Percentiles rank a stretch among this genome's conserved stretches.
Evolutionary conservation across 2,329 filamentous ascomycete genomes (phyloP).

Genomic region (Neurospora crassa): DNA sequence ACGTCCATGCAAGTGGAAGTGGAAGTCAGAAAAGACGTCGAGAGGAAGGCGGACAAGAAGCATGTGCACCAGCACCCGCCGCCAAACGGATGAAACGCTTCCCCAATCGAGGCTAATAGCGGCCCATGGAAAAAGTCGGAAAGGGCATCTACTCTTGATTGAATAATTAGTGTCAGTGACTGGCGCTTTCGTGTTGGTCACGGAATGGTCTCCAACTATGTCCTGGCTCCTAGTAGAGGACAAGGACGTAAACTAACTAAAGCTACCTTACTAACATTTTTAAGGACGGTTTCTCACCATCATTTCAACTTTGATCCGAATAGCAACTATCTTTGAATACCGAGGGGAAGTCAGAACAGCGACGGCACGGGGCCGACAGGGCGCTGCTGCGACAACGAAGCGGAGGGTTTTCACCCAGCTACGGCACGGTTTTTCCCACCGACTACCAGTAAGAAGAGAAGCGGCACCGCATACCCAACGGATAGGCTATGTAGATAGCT

Average conservation of each 20-base stretch:
- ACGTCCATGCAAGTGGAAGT: neutral
- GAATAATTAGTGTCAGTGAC: neutral
- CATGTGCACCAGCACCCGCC: neutral
- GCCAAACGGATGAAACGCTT: neutral
- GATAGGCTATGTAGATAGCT: no score
- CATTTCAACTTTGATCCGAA: neutral
- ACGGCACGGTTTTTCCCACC: no score
- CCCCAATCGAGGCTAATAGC: rapidly evolving
- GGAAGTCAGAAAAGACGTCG: neutral
- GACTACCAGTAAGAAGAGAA: no score
- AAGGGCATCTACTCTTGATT: neutral
- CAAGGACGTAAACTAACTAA: neutral
- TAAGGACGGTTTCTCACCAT: neutral
- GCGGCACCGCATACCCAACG: no score
- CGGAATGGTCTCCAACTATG: neutral
- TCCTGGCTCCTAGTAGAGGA: neutral
- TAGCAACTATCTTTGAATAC: neutral
- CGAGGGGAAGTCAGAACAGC: no score
- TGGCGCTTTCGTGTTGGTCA: neutral
- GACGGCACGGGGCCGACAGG: no score
- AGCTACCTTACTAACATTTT: neutral
- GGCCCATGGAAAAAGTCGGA: neutral
- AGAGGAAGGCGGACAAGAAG: neutral
- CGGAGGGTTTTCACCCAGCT: no score
- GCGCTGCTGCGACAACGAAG: no score